Conservation (phyloP, 2,329 filamentous ascomycete genomes). For the Fusarium nodosum region DNA sequence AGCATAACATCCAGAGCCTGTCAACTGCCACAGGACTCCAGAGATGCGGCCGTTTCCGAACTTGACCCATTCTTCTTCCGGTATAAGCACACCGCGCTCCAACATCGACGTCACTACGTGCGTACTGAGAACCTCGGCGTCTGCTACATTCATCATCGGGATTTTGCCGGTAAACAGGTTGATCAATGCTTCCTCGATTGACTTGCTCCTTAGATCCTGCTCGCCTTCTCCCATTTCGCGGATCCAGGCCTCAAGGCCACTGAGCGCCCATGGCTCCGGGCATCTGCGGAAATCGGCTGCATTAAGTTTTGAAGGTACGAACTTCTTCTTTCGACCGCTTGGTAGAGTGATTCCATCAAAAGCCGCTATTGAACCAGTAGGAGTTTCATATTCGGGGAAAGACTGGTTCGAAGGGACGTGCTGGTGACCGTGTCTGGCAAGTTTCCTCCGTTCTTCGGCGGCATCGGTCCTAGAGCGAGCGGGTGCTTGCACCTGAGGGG, state of each 20-base stretch:
- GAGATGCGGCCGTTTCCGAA: constrained; percentile 85
- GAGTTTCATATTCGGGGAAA: constrained; percentile 70
- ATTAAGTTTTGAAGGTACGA: constrained; percentile 86
- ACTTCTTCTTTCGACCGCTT: constrained; percentile 82
- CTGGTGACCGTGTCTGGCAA: constrained; percentile 65
- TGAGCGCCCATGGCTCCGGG: constrained; percentile 91
- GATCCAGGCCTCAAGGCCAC: constrained; percentile 88
- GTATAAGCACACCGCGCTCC: constrained; percentile 79
- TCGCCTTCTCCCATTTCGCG: constrained; percentile 92
- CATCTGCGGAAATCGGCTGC: constrained; percentile 87
- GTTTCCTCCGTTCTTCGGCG: constrained; percentile 74
- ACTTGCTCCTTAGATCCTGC: constrained; percentile 85
- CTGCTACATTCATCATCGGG: constrained; percentile 97
- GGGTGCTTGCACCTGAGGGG: constrained; percentile 83
- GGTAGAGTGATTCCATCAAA: constrained; percentile 90
- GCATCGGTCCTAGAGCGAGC: constrained; percentile 95
- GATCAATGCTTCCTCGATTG: constrained; percentile 88
- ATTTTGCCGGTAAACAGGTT: constrained; percentile 94
- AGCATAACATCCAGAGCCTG: constrained; percentile 91
- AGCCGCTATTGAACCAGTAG: constrained; percentile 66
- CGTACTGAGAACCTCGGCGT: constrained; percentile 88
- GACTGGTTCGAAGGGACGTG: constrained; percentile 63
- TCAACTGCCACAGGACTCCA: constrained; percentile 93
- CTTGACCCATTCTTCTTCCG: constrained; percentile 98
- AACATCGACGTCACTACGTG: constrained; percentile 86